Base-by-base conservation (phyloP, 495 filamentous ascomycete genomes). In the Cercophora scortea region DNA sequence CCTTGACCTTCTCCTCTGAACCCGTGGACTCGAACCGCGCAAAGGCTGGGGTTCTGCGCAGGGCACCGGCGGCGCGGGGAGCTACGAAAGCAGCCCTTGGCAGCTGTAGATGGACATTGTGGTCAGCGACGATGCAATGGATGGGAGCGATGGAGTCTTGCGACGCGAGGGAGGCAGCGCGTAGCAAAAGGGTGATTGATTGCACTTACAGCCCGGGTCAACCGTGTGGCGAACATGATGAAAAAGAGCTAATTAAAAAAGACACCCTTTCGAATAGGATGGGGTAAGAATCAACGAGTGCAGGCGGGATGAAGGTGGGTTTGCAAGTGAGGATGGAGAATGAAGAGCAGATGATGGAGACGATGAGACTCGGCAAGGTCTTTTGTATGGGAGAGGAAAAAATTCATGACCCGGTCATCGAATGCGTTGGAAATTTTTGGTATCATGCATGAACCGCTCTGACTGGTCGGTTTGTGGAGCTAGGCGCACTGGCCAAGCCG, bases 1-100 rank as follows among this genome's bases (percentile, higher is more conserved):
- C 94, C 78, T 93, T 89, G 50, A 97, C 87, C 66, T 92, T 86
- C 63, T 79, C 83, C 58, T 87, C 86, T 50, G 55, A 45, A 33
- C 52, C 52, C 39, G 90, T 90, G 48, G 87, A 88, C 72, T 95
- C 88, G 75, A 83, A 89, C 74, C 78, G 71, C 56, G 74, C 72
- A 60, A 78, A 81, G 49, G 71, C 73, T 18, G 77, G 67, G 41
- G 63, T 69, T 60, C 70, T 72, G 51, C 78, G 68, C 33, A 77
- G 51, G 55, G 76, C 60, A 8, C 70, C 87, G 70, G 71, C 79
- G 72, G 78, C 84, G 80, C 70, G 84, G 86, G 85, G 63, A 60
- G 60, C 60, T 48, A 54, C 51, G 51, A 60, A 57, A 44, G 59
- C 54, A 36, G 61, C 61, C 50, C 61, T 64, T 18, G 63, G 63